phyloP scores from a whole-genome alignment of 2,329 filamentous ascomycete genomes.

The Cladophialophora bantiana region DNA sequence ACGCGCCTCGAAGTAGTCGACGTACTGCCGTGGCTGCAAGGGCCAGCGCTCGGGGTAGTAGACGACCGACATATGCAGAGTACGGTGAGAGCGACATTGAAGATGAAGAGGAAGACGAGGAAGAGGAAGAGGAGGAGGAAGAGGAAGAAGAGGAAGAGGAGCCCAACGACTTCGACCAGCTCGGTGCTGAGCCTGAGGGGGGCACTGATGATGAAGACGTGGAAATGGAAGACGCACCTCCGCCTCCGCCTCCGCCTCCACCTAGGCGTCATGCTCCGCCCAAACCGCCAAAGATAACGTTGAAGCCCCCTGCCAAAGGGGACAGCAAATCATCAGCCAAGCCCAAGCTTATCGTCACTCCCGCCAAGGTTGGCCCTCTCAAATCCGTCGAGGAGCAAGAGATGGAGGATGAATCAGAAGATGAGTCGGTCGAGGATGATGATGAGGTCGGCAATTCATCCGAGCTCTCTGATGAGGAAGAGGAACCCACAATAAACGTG shows the following conservation, averaged over 20 bases:
- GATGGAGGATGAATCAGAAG: constrained; percentile 57
- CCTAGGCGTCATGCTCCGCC: constrained; percentile 32
- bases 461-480: constrained; percentile 55
- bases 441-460: constrained; percentile 59
- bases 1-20: constrained; percentile 55
- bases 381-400: constrained; percentile 58
- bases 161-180: constrained; percentile 40
- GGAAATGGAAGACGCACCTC: constrained; percentile 55
- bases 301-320: constrained; percentile 37
- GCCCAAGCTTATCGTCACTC: constrained; percentile 47
- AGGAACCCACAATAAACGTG: constrained; percentile 45
- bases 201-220: constrained; percentile 46
- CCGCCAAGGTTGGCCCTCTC: constrained; percentile 46
- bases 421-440: constrained; percentile 61
- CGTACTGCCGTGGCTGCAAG: constrained; percentile 35
- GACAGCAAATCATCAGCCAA: constrained; percentile 48
- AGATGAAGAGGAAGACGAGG: constrained; percentile 50
- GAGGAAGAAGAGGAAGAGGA: constrained; percentile 41
- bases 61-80: constrained; percentile 49
- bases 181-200: constrained; percentile 46
- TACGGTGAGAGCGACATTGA: constrained; percentile 54
- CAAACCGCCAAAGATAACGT: constrained; percentile 39
- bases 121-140: constrained; percentile 48
- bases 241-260: constrained; percentile 43
- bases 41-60: constrained; percentile 47